Base-by-base conservation (phyloP, 1,284 basidiomycete genomes). In the Hemileia vastatrix region DNA sequence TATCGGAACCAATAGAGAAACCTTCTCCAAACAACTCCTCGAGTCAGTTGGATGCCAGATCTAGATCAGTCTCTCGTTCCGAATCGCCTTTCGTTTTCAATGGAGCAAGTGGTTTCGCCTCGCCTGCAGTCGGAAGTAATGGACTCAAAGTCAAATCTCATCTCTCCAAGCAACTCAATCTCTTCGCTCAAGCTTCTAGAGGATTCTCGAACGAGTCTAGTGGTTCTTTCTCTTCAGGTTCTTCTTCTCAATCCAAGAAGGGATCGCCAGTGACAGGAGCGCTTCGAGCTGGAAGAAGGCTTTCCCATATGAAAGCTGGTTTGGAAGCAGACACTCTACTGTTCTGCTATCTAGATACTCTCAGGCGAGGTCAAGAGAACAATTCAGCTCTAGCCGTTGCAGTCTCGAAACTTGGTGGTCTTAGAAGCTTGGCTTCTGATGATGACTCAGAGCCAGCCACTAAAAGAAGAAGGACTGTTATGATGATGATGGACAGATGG, bases 301-400 rank as follows among this genome's bases (percentile, higher is more conserved):
- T 68, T 15, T 53, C 63, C 0, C 62, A 65, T 6, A 57, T 53
- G 2, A 64, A 65, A 4, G 64, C 67, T 11, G 65, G 49, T 15
- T 64, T 65, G 51, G 67, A 70, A 57, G 68, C 68, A 2, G 68
- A 70, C 23, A 50, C 66, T 43, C 53, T 70, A 48, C 66, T 70
- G 63, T 65, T 70, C 9, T 70, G 68, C 58, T 66, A 70, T 27
- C 58, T 70, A 3, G 68, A 68, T 36, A 58, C 60, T 13, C 54
- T 70, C 2, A 64, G 68, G 21, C 66, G 64, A 9, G 67, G 67
- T 11, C 67, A 64, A 43, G 63, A 63, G 56, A 67, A 69, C 61
- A 68, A 65, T 45, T 67, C 67, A 8, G 65, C 66, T 1, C 61
- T 70, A 1, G 68, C 68, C 1, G 67, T 68, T 31, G 68, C 67